These are phyloP conservation scores for Escovopsis sp. DNA, from an alignment of 2,329 filamentous ascomycete species.

Conservation along the genomic window DNA sequence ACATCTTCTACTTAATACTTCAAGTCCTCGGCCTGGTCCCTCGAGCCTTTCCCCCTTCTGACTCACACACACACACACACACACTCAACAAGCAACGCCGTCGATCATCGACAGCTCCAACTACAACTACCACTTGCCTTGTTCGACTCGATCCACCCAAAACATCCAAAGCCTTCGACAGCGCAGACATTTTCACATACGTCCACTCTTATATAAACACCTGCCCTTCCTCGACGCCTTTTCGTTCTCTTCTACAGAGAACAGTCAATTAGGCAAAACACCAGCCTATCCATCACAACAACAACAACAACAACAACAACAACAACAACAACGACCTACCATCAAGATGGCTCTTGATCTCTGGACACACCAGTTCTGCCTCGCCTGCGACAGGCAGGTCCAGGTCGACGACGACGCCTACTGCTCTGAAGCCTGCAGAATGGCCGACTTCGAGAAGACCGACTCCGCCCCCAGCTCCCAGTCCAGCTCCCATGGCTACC, in stretches of 20 bases:
- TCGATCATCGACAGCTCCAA: background rate
- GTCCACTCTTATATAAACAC: no score
- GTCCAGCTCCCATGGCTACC: constrained; percentile 40
- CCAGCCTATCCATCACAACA: no score
- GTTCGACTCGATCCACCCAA: no score
- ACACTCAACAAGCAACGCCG: background rate
- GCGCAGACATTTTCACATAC: no score
- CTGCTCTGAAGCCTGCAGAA: constrained; percentile 82
- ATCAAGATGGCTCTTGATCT: constrained; percentile 37
- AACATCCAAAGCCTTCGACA: no score
- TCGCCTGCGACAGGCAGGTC: constrained; percentile 67
- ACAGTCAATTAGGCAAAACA: no score
- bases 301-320: background rate
- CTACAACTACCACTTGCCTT: background rate
- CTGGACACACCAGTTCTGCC: constrained; percentile 88
- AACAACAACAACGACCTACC: constrained; percentile 7
- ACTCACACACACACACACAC: no score
- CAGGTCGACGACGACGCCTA: constrained; percentile 71
- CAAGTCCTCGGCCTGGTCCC: constrained; percentile 1
- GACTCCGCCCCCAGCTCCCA: constrained; percentile 37
- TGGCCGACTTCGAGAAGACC: constrained; percentile 73
- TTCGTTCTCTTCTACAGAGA: no score
- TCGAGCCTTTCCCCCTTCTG: constrained; percentile 4
- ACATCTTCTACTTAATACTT: background rate
- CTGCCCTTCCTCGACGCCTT: no score